Evolutionary conservation across 345 rosid genomes (phyloP).

Genomic region (Hibiscus mutabilis): DNA sequence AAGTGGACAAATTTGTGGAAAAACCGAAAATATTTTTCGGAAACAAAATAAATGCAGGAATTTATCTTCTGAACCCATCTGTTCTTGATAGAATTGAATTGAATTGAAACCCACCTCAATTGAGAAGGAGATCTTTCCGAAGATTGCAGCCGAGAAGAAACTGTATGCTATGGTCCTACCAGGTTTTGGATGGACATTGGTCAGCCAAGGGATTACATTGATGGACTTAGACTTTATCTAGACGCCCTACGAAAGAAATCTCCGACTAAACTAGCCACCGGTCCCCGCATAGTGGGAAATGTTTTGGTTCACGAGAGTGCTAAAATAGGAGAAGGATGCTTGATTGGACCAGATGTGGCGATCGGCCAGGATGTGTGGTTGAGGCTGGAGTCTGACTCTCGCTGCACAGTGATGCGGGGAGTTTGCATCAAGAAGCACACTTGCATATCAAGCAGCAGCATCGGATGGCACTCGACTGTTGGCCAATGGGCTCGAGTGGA

Average conservation of each 20-base stretch:
- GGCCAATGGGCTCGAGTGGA: slow-evolving; percentile 96
- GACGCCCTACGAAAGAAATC: slow-evolving; percentile 75
- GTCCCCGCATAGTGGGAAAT: slow-evolving; percentile 65
- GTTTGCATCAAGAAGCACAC: slow-evolving; percentile 90
- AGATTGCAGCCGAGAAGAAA: slow-evolving; percentile 69
- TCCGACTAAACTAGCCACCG: slow-evolving; percentile 54
- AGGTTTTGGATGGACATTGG: slow-evolving; percentile 99
- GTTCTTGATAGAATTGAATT: slow-evolving; percentile 84
- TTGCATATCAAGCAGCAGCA: slow-evolving; percentile 83
- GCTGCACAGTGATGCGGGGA: slow-evolving; percentile 95
- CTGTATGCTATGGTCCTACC: slow-evolving; percentile 92
- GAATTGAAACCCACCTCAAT: slow-evolving; percentile 89
- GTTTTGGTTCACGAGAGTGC: slow-evolving; percentile 86
- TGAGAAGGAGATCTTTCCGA: slow-evolving; percentile 92
- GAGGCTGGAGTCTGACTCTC: slow-evolving; percentile 96
- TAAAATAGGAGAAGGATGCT: slow-evolving; percentile 84
- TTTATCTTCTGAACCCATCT: slow-evolving; percentile 78
- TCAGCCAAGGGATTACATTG: slow-evolving; percentile 91
- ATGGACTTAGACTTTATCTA: slow-evolving; percentile 84
- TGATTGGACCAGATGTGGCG: slow-evolving; percentile 94
- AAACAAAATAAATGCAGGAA: slow-evolving; percentile 97
- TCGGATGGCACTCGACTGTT: slow-evolving; percentile 96
- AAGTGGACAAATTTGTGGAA: slow-evolving; percentile 80
- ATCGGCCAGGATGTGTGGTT: slow-evolving; percentile 89
- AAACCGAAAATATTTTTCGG: slow-evolving; percentile 88